phyloP scores from a whole-genome alignment of 2,329 filamentous ascomycete species.

The Nemania diffusa region DNA sequence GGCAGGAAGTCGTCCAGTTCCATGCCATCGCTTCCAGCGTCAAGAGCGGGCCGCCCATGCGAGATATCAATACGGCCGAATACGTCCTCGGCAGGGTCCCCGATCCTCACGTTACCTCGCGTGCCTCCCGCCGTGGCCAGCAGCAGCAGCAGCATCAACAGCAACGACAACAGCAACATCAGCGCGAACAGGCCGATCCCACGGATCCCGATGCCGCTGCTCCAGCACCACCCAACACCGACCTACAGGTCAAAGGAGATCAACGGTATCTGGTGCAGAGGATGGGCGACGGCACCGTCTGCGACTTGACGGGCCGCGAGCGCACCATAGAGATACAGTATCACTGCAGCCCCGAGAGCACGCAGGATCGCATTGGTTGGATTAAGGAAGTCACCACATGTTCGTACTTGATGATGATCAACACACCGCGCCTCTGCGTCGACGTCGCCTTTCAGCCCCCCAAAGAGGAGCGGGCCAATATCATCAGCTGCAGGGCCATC shows the following conservation, averaged over 20 bases:
- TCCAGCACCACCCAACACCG: slow-evolving; percentile 60
- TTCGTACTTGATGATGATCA: slow-evolving; percentile 91
- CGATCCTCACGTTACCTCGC: slow-evolving; percentile 41
- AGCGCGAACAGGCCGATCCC: slow-evolving; percentile 35
- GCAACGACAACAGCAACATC: slow-evolving; percentile 3
- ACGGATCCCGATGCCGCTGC: slow-evolving; percentile 21
- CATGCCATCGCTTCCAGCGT: slow-evolving; percentile 78
- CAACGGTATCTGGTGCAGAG: slow-evolving; percentile 87
- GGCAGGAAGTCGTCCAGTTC: slow-evolving; percentile 87
- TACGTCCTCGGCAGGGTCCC: slow-evolving; percentile 77
- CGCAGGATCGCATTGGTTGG: slow-evolving; percentile 82
- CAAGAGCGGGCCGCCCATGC: slow-evolving; percentile 77
- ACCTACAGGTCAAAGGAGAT: slow-evolving; percentile 83
- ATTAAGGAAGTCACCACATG: slow-evolving; percentile 95
- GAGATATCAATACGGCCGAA: slow-evolving; percentile 79
- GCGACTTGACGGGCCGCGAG: slow-evolving; percentile 84
- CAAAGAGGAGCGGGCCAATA: slow-evolving; percentile 78
- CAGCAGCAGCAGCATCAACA: slow-evolving; percentile 24
- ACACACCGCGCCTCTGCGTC: slow-evolving; percentile 87
- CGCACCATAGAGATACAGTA: slow-evolving; percentile 87
- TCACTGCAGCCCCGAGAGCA: slow-evolving; percentile 79
- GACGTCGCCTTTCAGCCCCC: slow-evolving; percentile 89
- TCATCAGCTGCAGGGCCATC: slow-evolving; percentile 80
- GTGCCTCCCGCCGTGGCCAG: slow-evolving; percentile 41
- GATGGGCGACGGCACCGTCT: slow-evolving; percentile 80